These are phyloP conservation scores for Geotrichum armillariae DNA, from an alignment of 1,139 yeast genomes.

Conservation along the genomic window DNA sequence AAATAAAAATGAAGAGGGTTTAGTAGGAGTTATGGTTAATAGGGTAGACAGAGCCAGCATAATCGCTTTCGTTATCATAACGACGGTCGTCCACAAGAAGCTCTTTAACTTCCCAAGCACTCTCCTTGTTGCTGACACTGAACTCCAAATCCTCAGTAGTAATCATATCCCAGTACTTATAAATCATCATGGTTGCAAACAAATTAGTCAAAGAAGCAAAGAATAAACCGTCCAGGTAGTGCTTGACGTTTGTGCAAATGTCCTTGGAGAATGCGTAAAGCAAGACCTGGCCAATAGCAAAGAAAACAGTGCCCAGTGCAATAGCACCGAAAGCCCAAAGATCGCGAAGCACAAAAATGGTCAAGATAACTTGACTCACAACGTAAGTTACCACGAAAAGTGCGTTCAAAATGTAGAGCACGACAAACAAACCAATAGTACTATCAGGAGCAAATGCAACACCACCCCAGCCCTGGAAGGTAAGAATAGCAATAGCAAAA, in stretches of 20 bases:
- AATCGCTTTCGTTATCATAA: constrained; percentile 42
- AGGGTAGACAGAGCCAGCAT: constrained; percentile 35
- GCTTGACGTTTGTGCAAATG: constrained; percentile 72
- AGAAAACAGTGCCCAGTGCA: constrained; percentile 65
- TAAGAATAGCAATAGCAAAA: constrained; percentile 44
- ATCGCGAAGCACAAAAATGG: constrained; percentile 65
- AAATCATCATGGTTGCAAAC: constrained; percentile 89
- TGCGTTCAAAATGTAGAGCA: constrained; percentile 71
- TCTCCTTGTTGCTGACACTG: constrained; percentile 60
- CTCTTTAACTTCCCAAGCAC: constrained; percentile 50
- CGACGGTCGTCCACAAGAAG: constrained; percentile 49
- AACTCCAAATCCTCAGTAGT: constrained; percentile 96
- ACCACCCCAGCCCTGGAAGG: constrained; percentile 21
- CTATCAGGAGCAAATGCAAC: constrained; percentile 40
- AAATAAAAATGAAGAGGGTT: constrained; percentile 4
- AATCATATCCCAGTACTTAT: constrained; percentile 94
- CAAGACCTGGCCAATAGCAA: constrained; percentile 76
- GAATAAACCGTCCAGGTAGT: constrained; percentile 87
- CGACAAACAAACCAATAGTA: constrained; percentile 64
- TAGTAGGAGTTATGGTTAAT: constrained; percentile 28
- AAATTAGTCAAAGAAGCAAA: constrained; percentile 79
- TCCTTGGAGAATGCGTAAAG: constrained; percentile 63
- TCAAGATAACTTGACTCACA: constrained; percentile 66
- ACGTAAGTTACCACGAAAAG: constrained; percentile 61
- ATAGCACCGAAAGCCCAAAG: constrained; percentile 91